Percentiles rank a stretch among this genome's conserved stretches.
phyloP scores from a whole-genome alignment of 2,329 filamentous ascomycete species.

The Penicillium crustosum region DNA sequence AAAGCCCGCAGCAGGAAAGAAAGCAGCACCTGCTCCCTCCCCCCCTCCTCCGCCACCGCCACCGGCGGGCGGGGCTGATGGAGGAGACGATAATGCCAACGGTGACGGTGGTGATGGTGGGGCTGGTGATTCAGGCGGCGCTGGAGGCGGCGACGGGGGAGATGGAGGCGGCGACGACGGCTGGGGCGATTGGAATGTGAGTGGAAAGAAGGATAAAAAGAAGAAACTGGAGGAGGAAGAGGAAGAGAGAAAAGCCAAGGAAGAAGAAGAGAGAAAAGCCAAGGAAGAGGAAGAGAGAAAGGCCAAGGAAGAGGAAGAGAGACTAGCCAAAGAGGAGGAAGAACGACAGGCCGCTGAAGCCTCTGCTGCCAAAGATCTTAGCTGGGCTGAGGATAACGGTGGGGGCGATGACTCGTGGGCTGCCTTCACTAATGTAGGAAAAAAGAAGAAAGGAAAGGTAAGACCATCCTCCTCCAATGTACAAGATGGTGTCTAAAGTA shows the following conservation, averaged over 20 bases:
- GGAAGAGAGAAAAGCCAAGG: conserved; percentile 28
- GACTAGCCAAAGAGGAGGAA: conserved; percentile 26
- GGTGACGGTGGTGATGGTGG: conserved; percentile 36
- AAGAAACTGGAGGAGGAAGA: conserved; percentile 35
- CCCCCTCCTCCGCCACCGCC: conserved; percentile 4
- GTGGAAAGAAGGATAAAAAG: conserved; percentile 30
- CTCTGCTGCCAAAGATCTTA: conserved; percentile 37
- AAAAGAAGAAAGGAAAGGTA: conserved; percentile 61
- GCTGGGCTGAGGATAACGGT: conserved; percentile 48
- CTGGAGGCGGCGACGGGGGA: conserved; percentile 34
- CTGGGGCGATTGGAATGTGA: conserved; percentile 43
- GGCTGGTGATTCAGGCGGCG: conserved; percentile 31
- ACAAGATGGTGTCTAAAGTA: conserved; percentile 1
- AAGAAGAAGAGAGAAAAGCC: conserved; percentile 25
- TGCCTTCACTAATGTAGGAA: conserved; percentile 49
- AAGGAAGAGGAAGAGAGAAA: conserved; percentile 32
- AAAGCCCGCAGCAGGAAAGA: conserved; percentile 22
- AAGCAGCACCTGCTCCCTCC: conserved; percentile 14
- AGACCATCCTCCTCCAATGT: conserved; percentile 7
- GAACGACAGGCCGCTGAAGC: conserved; percentile 33
- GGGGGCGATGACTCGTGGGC: conserved; percentile 54
- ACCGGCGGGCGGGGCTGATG: conserved; percentile 33
- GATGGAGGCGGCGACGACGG: conserved; percentile 38
- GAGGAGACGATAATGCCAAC: conserved; percentile 41
- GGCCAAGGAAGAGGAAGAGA: conserved; percentile 31